Evolutionary conservation across 1,284 basidiomycete species (phyloP).

Genomic region (Trametes hirsuta): DNA sequence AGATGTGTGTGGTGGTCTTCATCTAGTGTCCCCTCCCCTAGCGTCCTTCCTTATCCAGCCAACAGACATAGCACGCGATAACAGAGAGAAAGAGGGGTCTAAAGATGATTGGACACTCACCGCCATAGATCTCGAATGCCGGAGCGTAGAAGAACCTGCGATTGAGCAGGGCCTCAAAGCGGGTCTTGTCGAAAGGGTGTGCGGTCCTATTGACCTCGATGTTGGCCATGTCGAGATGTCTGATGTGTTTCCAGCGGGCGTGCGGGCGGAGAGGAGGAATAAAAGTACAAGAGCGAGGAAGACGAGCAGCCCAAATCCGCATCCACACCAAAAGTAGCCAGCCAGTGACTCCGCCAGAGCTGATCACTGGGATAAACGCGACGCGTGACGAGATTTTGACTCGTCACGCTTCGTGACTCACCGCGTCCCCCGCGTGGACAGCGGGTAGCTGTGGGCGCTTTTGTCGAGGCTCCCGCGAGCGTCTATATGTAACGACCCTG

Average conservation of each 20-base stretch:
- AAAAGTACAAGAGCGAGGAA: constrained; percentile 22
- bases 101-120: constrained; percentile 13
- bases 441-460: background rate
- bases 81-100: no score
- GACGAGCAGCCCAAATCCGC: constrained; percentile 18
- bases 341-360: constrained; percentile 17
- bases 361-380: constrained; percentile 23
- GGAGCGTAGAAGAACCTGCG: constrained; percentile 98
- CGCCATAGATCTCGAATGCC: constrained; percentile 61
- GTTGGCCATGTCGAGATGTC: constrained; percentile 28
- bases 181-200: constrained; percentile 88
- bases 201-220: constrained; percentile 76
- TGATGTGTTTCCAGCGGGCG: constrained; percentile 14
- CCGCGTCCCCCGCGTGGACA: background rate
- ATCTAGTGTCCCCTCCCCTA: no score
- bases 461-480: background rate
- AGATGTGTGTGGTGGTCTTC: no score
- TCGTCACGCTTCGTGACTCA: constrained; percentile 6
- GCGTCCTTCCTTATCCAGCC: no score
- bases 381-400: constrained; percentile 19
- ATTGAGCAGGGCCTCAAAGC: constrained; percentile 87
- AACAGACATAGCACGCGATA: no score
- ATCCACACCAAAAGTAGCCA: constrained; percentile 17
- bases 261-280: constrained; percentile 4
- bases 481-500: background rate